A percentile compares a stretch with the other conserved stretches of the same genome.
These are phyloP conservation scores for Massarina eburnea DNA, from an alignment of 2,329 filamentous ascomycete genomes.

Conservation along the genomic window DNA sequence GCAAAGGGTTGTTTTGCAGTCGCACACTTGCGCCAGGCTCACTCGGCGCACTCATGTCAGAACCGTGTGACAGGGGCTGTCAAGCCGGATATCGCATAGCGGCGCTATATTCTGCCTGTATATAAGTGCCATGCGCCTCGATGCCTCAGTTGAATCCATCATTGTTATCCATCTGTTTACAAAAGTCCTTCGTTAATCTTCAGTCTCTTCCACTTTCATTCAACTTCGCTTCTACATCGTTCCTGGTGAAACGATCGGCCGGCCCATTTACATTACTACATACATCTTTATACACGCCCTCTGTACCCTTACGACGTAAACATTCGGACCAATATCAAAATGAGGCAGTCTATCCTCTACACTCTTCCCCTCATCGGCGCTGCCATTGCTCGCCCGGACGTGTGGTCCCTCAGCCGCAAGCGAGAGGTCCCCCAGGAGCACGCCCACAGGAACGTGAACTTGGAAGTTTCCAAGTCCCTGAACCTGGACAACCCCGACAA, in stretches of 20 bases:
- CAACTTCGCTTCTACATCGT: slow-evolving; percentile 35
- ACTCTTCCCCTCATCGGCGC: slow-evolving; percentile 32
- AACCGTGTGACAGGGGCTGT: slow-evolving; percentile 14
- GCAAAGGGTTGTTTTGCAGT: slow-evolving; percentile 8
- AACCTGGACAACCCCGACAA: slow-evolving; percentile 51
- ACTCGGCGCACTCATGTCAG: slow-evolving; percentile 4
- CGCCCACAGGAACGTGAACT: slow-evolving; percentile 55
- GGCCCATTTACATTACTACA: slow-evolving; percentile 26
- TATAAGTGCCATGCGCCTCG: slow-evolving; percentile 32
- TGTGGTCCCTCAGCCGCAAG: slow-evolving; percentile 16
- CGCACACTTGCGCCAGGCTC: not conserved
- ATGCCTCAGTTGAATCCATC: slow-evolving; percentile 10
- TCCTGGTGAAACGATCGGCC: slow-evolving; percentile 43
- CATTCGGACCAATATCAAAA: slow-evolving; percentile 21
- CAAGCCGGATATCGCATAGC: slow-evolving; percentile 16
- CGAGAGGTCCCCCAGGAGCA: slow-evolving; percentile 62
- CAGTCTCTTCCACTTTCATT: slow-evolving; percentile 17
- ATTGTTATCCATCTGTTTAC: slow-evolving; percentile 16
- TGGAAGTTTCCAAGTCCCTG: slow-evolving; percentile 49
- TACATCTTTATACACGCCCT: slow-evolving; percentile 9
- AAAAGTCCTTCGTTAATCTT: slow-evolving; percentile 32
- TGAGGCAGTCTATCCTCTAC: slow-evolving; percentile 37
- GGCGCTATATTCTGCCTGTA: slow-evolving; percentile 14
- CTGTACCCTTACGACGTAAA: slow-evolving; percentile 6
- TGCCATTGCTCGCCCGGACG: slow-evolving; percentile 29